These are phyloP conservation scores for Trichoderma pleuroti DNA, from an alignment of 2,329 filamentous ascomycete species.

Conservation along the genomic window DNA sequence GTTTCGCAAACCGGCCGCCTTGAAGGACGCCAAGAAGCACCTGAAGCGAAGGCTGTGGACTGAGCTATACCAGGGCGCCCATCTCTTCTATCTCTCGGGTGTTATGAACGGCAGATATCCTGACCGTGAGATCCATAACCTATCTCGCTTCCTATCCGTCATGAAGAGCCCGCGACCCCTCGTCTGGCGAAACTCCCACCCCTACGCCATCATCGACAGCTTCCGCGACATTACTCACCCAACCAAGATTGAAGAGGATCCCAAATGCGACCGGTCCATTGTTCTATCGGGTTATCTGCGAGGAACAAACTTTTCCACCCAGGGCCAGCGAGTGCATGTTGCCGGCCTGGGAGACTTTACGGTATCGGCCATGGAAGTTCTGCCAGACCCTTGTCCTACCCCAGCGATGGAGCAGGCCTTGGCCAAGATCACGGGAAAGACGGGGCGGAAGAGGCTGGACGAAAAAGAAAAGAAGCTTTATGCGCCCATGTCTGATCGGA, in stretches of 20 bases:
- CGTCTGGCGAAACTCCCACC: conserved; percentile 93
- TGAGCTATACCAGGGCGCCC: conserved; percentile 93
- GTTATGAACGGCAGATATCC: conserved; percentile 96
- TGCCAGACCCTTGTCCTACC: conserved; percentile 94
- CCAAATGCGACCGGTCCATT: conserved; percentile 85
- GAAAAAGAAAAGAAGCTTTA: conserved; percentile 97
- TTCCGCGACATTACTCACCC: conserved; percentile 95
- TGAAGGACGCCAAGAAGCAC: conserved; percentile 93
- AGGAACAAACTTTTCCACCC: conserved; percentile 87
- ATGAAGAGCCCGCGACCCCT: conserved; percentile 99
- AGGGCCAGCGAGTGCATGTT: conserved; percentile 84
- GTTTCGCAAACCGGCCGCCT: conserved; percentile 86
- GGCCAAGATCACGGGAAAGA: conserved; percentile 80
- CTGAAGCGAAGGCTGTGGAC: conserved; percentile 96
- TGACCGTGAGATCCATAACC: conserved; percentile 91
- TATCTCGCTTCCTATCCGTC: conserved; percentile 91
- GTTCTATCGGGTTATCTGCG: conserved; percentile 90
- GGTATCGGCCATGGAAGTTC: conserved; percentile 75
- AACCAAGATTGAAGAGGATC: conserved; percentile 81
- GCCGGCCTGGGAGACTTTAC: conserved; percentile 88
- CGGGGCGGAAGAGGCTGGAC: conserved; percentile 73
- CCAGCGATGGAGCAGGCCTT: conserved; percentile 84
- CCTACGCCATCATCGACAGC: conserved; percentile 88
- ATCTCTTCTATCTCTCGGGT: conserved; percentile 93
- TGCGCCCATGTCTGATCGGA: conserved; percentile 97